Evolutionary conservation across 495 filamentous ascomycete species (phyloP).

Genomic region (Tetracladium setigerum): DNA sequence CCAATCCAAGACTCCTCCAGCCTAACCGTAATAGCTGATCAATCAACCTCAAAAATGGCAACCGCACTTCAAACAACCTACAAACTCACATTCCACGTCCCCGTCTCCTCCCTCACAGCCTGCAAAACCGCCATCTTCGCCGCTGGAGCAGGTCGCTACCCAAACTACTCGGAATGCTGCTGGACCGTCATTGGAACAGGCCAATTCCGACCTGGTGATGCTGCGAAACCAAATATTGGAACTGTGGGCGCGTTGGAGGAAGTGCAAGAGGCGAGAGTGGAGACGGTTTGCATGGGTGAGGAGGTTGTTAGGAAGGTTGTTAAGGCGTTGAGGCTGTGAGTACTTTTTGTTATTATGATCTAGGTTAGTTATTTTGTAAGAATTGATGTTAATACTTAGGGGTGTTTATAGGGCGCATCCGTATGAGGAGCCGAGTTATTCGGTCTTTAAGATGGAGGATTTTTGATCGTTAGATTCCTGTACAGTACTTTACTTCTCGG

Average conservation of each 20-base stretch:
- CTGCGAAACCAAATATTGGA: conserved; percentile 51
- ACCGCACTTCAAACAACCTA: conserved; percentile 20
- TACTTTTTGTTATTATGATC: conserved; percentile 4
- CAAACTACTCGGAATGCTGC: conserved; percentile 51
- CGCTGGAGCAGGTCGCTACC: conserved; percentile 48
- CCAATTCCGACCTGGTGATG: conserved; percentile 48
- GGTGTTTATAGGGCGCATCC: conserved; percentile 53
- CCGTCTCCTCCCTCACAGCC: conserved; percentile 33
- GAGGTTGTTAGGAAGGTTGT: conserved; percentile 36
- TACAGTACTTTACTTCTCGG: no score
- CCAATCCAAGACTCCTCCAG: no score
- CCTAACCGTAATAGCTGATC: no score
- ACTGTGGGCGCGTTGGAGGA: conserved; percentile 39
- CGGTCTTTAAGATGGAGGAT: conserved; percentile 67
- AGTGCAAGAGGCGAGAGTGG: conserved; percentile 38
- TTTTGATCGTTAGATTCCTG: conserved; percentile 32
- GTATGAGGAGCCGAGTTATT: conserved; percentile 71
- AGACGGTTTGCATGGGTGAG: conserved; percentile 37
- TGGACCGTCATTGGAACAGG: conserved; percentile 47
- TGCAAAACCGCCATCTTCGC: conserved; percentile 52
- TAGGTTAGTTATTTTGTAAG: background rate
- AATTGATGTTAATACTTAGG: conserved; percentile 4
- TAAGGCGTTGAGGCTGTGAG: conserved; percentile 49
- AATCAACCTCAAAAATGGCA: background rate
- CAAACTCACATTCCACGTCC: conserved; percentile 53